Evolutionary conservation across 495 filamentous ascomycete genomes (phyloP), one percentile per base, ranked within the genome.

Genomic region (Parathielavia hyrcaniae): DNA sequence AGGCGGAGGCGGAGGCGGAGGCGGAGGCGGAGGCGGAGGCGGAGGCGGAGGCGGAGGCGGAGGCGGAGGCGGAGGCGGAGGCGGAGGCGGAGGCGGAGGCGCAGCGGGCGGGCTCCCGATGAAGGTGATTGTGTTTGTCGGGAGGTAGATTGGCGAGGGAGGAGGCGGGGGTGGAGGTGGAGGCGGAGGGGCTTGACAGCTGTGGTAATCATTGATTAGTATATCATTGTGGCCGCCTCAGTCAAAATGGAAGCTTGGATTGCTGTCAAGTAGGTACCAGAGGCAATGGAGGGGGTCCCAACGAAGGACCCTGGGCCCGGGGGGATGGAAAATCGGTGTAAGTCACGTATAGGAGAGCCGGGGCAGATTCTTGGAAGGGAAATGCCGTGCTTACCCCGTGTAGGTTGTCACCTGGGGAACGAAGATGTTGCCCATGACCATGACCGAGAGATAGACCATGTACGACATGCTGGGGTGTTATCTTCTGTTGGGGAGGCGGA

Each of bases 381-480:
- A 6, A 1, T 5, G n/a, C 6, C 17, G 19, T 13, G 20, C 43
- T 22, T 58, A 58, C 49, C 41, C 50, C 6, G 32, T 38, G 50
- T 58, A 53, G 35, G 35, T 61, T 35, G 55, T 58, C 4, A 58
- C 40, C 34, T 57, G 53, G 46, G 52, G 48, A 2, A 39, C 20
- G 11, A 51, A 35, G 44, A 53, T 11, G 54, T 32, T 57, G 36
- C 16, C 46, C 20, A 17, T 16, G 7, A 36, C 14, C 12, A 23
- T 26, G 17, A 34, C 14, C 20, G 44, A 12, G 2, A 34, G 36
- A 39, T 50, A 58, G 38, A 58, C 35, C 41, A 53, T 19, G 55
- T 30, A 53, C 19, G 48, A 32, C 23, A 30, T 39, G 3, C 20
- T 11, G 16, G 0, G 16, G 2, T 38, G 3, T 26, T 30, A 16